Conservation (phyloP, 78 protist species). For the Bodo saltans region DNA sequence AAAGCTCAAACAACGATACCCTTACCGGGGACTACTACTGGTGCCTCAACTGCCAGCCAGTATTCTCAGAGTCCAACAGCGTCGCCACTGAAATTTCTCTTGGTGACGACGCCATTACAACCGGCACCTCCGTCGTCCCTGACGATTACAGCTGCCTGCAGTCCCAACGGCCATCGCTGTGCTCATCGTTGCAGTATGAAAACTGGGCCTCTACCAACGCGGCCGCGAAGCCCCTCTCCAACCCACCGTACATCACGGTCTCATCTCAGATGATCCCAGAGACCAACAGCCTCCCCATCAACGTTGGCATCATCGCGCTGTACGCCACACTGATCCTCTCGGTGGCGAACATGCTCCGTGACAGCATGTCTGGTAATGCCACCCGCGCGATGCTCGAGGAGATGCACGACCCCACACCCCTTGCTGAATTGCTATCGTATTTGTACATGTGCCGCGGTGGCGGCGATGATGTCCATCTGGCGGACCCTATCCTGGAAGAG, state of each 20-base stretch:
- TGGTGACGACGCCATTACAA: background rate
- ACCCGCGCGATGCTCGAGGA: constrained; percentile 1
- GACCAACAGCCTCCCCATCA: background rate
- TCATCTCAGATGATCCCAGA: background rate
- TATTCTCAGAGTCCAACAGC: background rate
- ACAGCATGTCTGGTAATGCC: background rate
- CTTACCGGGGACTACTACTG: too few relatives aligned
- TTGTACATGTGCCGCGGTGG: too few relatives aligned
- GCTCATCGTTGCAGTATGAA: background rate
- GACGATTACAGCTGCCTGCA: background rate
- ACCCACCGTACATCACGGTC: too few relatives aligned
- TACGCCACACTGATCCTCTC: constrained; percentile 28
- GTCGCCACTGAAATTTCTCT: background rate
- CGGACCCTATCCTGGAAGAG: constrained; percentile 26
- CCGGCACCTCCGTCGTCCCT: background rate
- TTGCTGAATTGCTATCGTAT: background rate
- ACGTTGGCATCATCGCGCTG: constrained; percentile 28
- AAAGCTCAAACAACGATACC: too few relatives aligned
- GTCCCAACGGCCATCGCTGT: background rate
- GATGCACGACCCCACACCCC: constrained; percentile 9
- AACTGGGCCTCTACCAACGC: constrained; percentile 2
- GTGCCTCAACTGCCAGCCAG: too few relatives aligned
- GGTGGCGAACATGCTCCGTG: constrained; percentile 16
- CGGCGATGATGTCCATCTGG: too few relatives aligned
- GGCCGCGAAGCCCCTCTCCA: too few relatives aligned